These are phyloP conservation scores for Geotrichum aggregatum DNA, from an alignment of 1,139 yeast species.

Conservation along the genomic window DNA sequence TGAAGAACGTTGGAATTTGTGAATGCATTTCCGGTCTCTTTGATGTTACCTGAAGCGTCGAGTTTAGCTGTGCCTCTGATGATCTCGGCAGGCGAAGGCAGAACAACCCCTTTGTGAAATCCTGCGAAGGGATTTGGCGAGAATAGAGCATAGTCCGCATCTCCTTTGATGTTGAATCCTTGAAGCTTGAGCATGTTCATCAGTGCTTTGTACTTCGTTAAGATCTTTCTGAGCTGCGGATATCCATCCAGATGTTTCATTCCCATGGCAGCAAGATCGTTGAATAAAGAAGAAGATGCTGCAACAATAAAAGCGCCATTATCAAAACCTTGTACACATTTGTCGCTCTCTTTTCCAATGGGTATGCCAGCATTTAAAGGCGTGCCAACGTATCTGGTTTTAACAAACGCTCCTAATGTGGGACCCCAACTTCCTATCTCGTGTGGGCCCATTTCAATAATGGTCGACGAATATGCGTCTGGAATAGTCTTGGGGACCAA, in stretches of 20 bases:
- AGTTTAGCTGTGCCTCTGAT: slow-evolving; percentile 3
- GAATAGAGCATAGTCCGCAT: slow-evolving; percentile 26
- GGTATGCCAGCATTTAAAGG: slow-evolving; percentile 50
- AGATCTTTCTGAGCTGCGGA: slow-evolving; percentile 15
- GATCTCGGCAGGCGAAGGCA: slow-evolving; percentile 14
- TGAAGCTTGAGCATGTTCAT: slow-evolving; percentile 11
- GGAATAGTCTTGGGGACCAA: slow-evolving; percentile 60
- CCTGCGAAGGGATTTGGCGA: slow-evolving; percentile 25
- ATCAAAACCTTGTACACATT: slow-evolving; percentile 66
- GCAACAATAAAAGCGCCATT: slow-evolving; percentile 73
- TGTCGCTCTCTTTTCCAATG: slow-evolving; percentile 9
- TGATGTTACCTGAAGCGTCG: slow-evolving; percentile 24
- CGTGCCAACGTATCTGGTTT: slow-evolving; percentile 70
- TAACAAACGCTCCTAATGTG: slow-evolving; percentile 60
- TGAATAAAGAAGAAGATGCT: slow-evolving; percentile 72
- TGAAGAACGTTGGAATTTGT: slow-evolving; percentile 37
- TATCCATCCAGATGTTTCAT: slow-evolving; percentile 20
- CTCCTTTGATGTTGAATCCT: slow-evolving; percentile 16
- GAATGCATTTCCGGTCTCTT: slow-evolving; percentile 38
- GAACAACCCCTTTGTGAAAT: slow-evolving; percentile 12
- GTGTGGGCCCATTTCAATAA: slow-evolving; percentile 73
- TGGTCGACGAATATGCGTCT: slow-evolving; percentile 61
- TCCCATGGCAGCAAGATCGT: slow-evolving; percentile 44
- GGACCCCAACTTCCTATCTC: slow-evolving; percentile 93
- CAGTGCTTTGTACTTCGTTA: slow-evolving; percentile 16